A percentile compares a stretch with the other conserved stretches of the same genome.
Evolutionary conservation across 1,284 basidiomycete species (phyloP).

Genomic region (Mycosarcoma mackinlayi): DNA sequence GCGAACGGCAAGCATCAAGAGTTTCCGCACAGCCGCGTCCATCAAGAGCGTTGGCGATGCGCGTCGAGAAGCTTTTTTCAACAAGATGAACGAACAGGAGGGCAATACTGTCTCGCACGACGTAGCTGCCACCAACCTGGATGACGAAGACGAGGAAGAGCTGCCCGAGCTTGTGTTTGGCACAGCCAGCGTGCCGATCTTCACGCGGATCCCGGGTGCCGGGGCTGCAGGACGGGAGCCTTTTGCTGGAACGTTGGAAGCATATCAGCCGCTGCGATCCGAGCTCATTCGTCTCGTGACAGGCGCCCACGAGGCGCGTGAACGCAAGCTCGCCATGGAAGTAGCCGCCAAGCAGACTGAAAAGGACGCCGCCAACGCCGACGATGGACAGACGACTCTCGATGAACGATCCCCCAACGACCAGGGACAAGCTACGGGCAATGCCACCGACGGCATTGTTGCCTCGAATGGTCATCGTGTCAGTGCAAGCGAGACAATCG

Average conservation of each 20-base stretch:
- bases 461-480: constrained; percentile 20
- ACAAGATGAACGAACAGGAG: constrained; percentile 37
- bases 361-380: constrained; percentile 38
- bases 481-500: constrained; percentile 45
- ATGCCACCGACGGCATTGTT: background rate
- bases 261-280: constrained; percentile 37
- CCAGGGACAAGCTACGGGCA: constrained; percentile 4
- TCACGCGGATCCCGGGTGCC: constrained; percentile 19
- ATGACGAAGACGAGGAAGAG: constrained; percentile 61
- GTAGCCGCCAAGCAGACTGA: constrained; percentile 39
- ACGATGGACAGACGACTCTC: constrained; percentile 46
- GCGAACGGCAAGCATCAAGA: constrained; percentile 54
- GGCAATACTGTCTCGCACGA: constrained; percentile 15
- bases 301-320: constrained; percentile 29
- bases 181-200: constrained; percentile 63
- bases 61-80: constrained; percentile 58
- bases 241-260: constrained; percentile 26
- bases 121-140: constrained; percentile 18
- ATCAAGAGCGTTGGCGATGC: constrained; percentile 54
- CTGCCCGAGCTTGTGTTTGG: constrained; percentile 63
- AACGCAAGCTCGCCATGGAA: constrained; percentile 41
- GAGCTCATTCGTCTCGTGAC: constrained; percentile 38
- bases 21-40: constrained; percentile 50
- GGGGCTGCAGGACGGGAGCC: constrained; percentile 15
- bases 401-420: constrained; percentile 41